Conservation (phyloP, 805 yeast species). For the Metschnikowia drakensbergensis region DNA sequence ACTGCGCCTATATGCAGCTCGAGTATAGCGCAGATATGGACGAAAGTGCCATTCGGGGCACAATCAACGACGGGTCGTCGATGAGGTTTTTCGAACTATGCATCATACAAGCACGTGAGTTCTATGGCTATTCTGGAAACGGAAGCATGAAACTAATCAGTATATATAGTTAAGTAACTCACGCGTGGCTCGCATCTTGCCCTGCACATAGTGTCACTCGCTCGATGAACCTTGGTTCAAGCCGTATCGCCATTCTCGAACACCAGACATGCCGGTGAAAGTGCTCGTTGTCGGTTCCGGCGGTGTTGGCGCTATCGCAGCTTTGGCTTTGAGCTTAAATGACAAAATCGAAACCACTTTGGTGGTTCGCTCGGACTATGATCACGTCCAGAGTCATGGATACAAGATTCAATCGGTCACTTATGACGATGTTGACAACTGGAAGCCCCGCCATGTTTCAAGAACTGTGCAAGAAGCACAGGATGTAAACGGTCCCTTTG, state of each 20-base stretch:
- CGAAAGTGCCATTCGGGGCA: constrained; percentile 27
- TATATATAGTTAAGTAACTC: not conserved
- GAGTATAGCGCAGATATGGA: constrained; percentile 9
- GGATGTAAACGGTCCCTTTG: constrained; percentile 20
- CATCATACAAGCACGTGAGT: constrained; percentile 56
- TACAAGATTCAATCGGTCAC: constrained; percentile 16
- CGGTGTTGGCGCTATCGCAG: constrained; percentile 20
- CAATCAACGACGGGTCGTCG: constrained; percentile 51
- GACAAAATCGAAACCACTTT: constrained; percentile 14
- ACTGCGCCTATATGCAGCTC: constrained; percentile 22
- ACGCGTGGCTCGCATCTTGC: too few species aligned
- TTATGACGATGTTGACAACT: constrained; percentile 13
- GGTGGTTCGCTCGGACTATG: constrained; percentile 19
- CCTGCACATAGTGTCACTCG: not conserved
- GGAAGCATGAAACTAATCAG: constrained; percentile 14
- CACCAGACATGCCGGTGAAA: constrained; percentile 7
- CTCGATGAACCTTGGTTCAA: not conserved
- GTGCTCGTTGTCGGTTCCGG: constrained; percentile 20
- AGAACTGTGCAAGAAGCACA: constrained; percentile 14
- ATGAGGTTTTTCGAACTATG: constrained; percentile 74
- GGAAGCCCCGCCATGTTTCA: constrained; percentile 15
- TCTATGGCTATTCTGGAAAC: constrained; percentile 23
- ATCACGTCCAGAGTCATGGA: constrained; percentile 12
- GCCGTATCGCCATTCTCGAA: not conserved
- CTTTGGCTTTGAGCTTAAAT: constrained; percentile 12